phyloP scores from a whole-genome alignment of 768 basidiomycete species.

The Wakefieldia striispora region DNA sequence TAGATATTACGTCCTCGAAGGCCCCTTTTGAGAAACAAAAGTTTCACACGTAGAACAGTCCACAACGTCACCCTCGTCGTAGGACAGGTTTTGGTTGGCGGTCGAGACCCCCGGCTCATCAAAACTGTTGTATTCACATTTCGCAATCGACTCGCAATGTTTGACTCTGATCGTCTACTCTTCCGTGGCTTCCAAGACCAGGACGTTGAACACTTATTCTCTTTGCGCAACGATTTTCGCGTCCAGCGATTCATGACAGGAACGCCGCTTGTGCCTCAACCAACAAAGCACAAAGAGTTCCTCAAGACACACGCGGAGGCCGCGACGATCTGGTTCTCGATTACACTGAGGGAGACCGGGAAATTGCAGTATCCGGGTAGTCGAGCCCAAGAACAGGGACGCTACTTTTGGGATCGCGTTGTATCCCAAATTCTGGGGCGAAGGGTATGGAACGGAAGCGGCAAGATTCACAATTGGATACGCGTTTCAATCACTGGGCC shows the following conservation, averaged over 20 bases:
- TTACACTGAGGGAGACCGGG: conserved; percentile 9
- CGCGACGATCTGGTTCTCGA: conserved; percentile 9
- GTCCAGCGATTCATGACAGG: conserved; percentile 9
- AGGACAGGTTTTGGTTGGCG: too few species aligned
- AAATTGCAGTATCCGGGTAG: conserved; percentile 11
- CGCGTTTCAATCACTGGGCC: conserved; percentile 24
- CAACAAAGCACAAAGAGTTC: conserved; percentile 4
- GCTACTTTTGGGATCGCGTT: conserved; percentile 23
- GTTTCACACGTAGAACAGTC: too few species aligned
- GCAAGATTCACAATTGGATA: conserved; percentile 34
- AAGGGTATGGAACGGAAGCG: conserved; percentile 37
- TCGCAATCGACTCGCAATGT: neutral
- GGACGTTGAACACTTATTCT: conserved; percentile 1
- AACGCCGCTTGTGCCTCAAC: conserved; percentile 1
- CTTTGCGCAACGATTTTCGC: conserved; percentile 5
- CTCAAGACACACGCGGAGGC: conserved; percentile 7
- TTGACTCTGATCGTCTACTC: conserved; percentile 8
- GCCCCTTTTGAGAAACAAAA: too few species aligned
- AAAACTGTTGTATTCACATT: too few species aligned
- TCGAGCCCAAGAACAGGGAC: conserved; percentile 26
- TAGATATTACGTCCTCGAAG: too few species aligned
- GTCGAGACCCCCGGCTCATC: too few species aligned
- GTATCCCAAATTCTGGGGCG: conserved; percentile 27
- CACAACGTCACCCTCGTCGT: too few species aligned
- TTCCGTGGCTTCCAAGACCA: conserved; percentile 9